Base-by-base conservation (phyloP, 148 eudicot genomes). In the Chenopodium suecicum region DNA sequence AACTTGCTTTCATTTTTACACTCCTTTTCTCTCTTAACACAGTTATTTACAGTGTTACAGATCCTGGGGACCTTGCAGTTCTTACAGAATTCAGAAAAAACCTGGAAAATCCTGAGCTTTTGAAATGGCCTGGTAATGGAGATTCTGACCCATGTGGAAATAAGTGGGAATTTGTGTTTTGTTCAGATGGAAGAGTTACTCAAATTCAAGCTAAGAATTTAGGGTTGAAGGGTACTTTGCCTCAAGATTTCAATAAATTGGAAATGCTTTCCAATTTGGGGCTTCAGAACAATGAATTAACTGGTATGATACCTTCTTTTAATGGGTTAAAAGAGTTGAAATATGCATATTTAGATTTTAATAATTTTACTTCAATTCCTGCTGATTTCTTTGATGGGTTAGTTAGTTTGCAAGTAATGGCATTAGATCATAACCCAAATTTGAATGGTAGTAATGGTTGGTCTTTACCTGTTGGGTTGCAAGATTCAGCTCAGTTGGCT, bases 71-170 rank as follows among this genome's bases (percentile, higher is more conserved):
- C 64, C 77, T 88, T 41, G 89, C 91, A 22, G 79, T 95, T 77
- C 80, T 95, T n/a, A 84, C 85, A n/a, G 89, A 89, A 46, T 88
- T 95, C 83, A 87, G 91, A 79, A 83, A 90, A 84, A 94, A 97
- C 70, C 66, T 95, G 73, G 87, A 90, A 50, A 95, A 95, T 80
- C 84, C 91, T 34, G 91, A 95, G 87, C 90, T 93, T 77, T 77
- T 95, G 85, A 82, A 89, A 54, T 95, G 98, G 98, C 98, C 98
- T 80, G 68, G 66, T 27, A 81, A 82, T 70, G 87, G 83, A 2
- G 84, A 85, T 23, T 85, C 83, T 58, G 98, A 95, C 89, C 98
- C 98, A 2, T 95, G 98, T 86, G 98, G 98, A 7, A 89, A 93
- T 47, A 81, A 82, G 9, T 95, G 98, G 98, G 77, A 87, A 1